Evolutionary conservation across 345 rosid species (phyloP).

Genomic region (Anacardium occidentale): DNA sequence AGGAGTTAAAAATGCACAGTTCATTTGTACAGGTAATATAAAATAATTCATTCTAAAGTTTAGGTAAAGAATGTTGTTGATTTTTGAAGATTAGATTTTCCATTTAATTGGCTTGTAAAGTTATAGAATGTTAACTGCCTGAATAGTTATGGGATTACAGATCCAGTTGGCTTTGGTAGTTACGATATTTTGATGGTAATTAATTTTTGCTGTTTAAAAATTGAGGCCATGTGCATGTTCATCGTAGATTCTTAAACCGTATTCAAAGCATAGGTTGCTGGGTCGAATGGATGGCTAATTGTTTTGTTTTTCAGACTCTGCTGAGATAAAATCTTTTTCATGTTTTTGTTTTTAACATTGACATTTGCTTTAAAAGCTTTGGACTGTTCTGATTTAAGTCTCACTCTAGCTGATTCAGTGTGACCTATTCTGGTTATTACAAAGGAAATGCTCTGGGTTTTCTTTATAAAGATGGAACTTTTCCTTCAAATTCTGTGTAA

Average conservation of each 20-base stretch:
- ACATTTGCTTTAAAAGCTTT: slow-evolving; percentile 3
- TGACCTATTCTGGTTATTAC: not conserved
- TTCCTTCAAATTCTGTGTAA: slow-evolving; percentile 9
- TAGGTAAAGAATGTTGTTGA: not conserved
- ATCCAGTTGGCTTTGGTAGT: not conserved
- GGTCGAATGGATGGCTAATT: not conserved
- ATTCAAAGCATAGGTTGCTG: slow-evolving; percentile 12
- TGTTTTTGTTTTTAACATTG: not conserved
- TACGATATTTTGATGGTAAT: not conserved
- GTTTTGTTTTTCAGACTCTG: not conserved
- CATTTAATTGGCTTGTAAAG: not conserved
- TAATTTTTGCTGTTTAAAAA: not conserved
- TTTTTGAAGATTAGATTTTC: not conserved
- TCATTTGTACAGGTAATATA: slow-evolving; percentile 61
- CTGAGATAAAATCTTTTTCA: slow-evolving; percentile 4
- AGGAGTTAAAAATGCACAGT: slow-evolving; percentile 78
- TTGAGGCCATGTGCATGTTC: slow-evolving; percentile 14
- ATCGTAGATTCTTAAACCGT: slow-evolving; percentile 9
- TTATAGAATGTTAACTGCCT: not conserved
- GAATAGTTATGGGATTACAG: not conserved
- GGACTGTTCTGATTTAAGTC: slow-evolving; percentile 7
- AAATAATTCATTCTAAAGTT: not conserved
- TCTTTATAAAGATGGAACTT: not conserved
- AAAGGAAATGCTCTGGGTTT: not conserved
- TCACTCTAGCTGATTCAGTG: slow-evolving; percentile 7